A percentile compares a stretch with the other conserved stretches of the same genome.
Conservation (phyloP, 2,329 filamentous ascomycete genomes). For the Ploettnerulaceae sp. region DNA sequence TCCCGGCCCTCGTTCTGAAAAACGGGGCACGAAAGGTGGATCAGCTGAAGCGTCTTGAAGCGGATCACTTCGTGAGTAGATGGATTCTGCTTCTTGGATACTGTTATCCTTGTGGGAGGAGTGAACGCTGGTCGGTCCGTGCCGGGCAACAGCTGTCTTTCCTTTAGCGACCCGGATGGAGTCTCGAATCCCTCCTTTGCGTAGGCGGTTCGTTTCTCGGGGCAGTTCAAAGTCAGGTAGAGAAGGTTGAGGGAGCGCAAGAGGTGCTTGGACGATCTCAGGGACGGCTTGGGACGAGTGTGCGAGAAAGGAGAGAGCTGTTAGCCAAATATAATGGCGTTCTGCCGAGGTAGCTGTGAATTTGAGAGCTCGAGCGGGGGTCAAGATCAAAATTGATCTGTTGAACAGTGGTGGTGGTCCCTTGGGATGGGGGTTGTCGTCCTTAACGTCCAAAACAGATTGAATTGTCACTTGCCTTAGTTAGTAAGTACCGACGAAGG, state of each 20-base stretch:
- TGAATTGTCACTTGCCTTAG: slow-evolving; percentile 74
- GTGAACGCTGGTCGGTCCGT: slow-evolving; percentile 36
- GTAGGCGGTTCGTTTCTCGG: slow-evolving; percentile 32
- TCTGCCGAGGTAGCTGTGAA: slow-evolving; percentile 83
- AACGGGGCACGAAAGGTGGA: slow-evolving; percentile 67
- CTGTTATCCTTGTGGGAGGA: slow-evolving; percentile 25
- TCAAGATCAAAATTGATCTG: slow-evolving; percentile 90
- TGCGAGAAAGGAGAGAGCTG: slow-evolving; percentile 87
- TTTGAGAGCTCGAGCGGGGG: slow-evolving; percentile 87
- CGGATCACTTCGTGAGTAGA: slow-evolving; percentile 21
- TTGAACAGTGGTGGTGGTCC: slow-evolving; percentile 66
- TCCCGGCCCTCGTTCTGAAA: slow-evolving; percentile 49
- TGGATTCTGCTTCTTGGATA: slow-evolving; percentile 25
- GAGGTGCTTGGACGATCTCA: slow-evolving; percentile 59
- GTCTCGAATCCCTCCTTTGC: slow-evolving; percentile 62
- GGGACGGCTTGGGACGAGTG: slow-evolving; percentile 80
- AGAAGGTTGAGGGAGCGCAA: slow-evolving; percentile 45
- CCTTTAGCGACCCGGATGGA: slow-evolving; percentile 87
- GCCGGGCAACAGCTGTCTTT: slow-evolving; percentile 37
- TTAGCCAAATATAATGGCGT: slow-evolving; percentile 92
- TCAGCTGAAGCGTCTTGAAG: slow-evolving; percentile 53
- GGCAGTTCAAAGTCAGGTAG: slow-evolving; percentile 45
- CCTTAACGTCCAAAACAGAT: slow-evolving; percentile 94
- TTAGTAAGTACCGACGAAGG: slow-evolving; percentile 28
- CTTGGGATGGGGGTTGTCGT: slow-evolving; percentile 81